Percentiles rank a stretch among this genome's conserved stretches.
Conservation (phyloP, 2,329 filamentous ascomycete genomes). For the Monosporascus ibericus region DNA sequence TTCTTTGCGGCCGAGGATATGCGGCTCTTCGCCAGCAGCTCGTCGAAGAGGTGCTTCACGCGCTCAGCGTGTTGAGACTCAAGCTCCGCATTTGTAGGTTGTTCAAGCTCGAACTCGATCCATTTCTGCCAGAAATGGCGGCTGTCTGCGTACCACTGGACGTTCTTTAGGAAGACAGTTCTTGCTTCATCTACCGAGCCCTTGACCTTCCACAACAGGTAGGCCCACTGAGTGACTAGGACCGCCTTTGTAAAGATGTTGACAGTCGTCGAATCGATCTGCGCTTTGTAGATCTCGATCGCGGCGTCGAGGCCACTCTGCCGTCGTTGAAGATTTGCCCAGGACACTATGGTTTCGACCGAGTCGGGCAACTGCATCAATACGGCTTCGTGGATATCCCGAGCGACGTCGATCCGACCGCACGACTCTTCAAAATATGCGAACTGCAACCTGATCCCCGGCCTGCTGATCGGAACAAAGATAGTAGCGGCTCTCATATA, state of each 20-base stretch:
- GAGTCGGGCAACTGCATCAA: conserved; percentile 71
- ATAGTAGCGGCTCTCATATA: conserved; percentile 81
- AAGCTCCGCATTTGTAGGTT: conserved; percentile 60
- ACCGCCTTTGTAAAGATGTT: conserved; percentile 79
- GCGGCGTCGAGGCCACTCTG: conserved; percentile 79
- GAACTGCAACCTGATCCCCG: conserved; percentile 80
- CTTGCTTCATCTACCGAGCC: conserved; percentile 75
- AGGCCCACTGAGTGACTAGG: conserved; percentile 82
- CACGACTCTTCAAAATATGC: conserved; percentile 90
- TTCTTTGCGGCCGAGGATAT: conserved; percentile 63
- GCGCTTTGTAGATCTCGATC: conserved; percentile 73
- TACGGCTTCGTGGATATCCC: conserved; percentile 79
- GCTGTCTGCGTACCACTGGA: conserved; percentile 79
- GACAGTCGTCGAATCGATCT: conserved; percentile 67
- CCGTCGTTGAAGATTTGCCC: conserved; percentile 80
- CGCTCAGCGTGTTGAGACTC: conserved; percentile 62
- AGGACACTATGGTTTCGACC: conserved; percentile 79
- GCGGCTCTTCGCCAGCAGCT: conserved; percentile 66
- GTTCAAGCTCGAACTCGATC: conserved; percentile 81
- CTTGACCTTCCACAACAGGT: conserved; percentile 81
- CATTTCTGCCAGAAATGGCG: conserved; percentile 85
- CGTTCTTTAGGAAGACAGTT: conserved; percentile 74
- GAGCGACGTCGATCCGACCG: conserved; percentile 69
- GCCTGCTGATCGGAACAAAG: conserved; percentile 80
- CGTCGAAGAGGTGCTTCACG: conserved; percentile 75